phyloP scores from a whole-genome alignment of 129 eudicot species.

The Centrapalus pauciflorus region DNA sequence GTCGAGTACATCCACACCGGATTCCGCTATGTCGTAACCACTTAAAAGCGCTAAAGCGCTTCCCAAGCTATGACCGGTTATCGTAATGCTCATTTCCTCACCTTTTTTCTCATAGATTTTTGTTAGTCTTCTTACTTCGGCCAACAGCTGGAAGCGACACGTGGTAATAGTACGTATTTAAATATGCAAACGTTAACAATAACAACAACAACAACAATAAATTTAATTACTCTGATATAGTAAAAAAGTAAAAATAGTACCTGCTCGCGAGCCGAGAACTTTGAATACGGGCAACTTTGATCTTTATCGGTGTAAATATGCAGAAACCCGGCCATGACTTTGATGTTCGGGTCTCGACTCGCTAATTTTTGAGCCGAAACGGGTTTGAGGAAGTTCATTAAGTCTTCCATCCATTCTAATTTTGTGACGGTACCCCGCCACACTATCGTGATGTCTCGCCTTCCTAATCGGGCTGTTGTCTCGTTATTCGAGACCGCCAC shows the following conservation, averaged over 20 bases:
- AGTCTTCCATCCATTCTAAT: slow-evolving; percentile 42
- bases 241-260: neutral
- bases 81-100: slow-evolving; percentile 47
- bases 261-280: slow-evolving; percentile 37
- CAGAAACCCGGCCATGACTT: slow-evolving; percentile 59
- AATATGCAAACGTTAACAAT: neutral
- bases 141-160: slow-evolving; percentile 23
- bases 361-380: slow-evolving; percentile 30
- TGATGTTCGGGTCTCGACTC: slow-evolving; percentile 35
- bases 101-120: slow-evolving; percentile 16
- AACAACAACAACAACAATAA: neutral
- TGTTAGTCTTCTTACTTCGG: slow-evolving; percentile 32
- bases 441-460: slow-evolving; percentile 46
- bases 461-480: slow-evolving; percentile 36
- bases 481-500: slow-evolving; percentile 57
- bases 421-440: slow-evolving; percentile 54
- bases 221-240: neutral
- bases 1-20: slow-evolving; percentile 24
- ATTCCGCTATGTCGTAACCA: slow-evolving; percentile 54
- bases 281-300: slow-evolving; percentile 29
- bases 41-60: slow-evolving; percentile 45
- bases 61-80: slow-evolving; percentile 60
- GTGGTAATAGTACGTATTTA: neutral
- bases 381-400: slow-evolving; percentile 35
- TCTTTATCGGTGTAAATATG: slow-evolving; percentile 45